Conservation (phyloP, 352 stramenopile species). For the Chloridella minuta region DNA sequence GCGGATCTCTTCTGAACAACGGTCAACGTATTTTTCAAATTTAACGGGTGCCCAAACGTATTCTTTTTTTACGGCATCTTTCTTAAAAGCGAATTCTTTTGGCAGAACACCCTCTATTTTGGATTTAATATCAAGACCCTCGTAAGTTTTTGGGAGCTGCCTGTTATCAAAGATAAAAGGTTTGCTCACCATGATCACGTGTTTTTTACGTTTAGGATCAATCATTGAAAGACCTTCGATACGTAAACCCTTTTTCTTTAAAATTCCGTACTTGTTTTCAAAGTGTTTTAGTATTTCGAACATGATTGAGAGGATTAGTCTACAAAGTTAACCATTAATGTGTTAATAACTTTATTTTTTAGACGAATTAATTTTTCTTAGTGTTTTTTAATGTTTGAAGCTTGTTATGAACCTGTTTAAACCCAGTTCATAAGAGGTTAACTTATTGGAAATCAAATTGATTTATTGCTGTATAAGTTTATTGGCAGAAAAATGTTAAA, state of each 20-base stretch:
- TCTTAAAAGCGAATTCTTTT: not conserved
- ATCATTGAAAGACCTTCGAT: not conserved
- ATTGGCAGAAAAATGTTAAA: not conserved
- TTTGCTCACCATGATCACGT: not conserved
- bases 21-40: not conserved
- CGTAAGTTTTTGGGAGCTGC: not conserved
- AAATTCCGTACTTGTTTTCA: not conserved
- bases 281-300: not conserved
- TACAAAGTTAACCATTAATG: not conserved
- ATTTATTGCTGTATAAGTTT: not conserved
- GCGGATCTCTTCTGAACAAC: not conserved
- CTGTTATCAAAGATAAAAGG: not conserved
- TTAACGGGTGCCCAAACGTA: not conserved
- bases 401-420: not conserved
- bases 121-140: not conserved
- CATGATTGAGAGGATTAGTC: not conserved
- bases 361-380: not conserved
- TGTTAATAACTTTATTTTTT: not conserved
- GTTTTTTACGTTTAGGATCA: not conserved
- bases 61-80: not conserved
- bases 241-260: not conserved
- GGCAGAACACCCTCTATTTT: not conserved
- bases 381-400: not conserved
- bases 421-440: not conserved
- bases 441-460: not conserved